Evolutionary conservation across 2,329 filamentous ascomycete species (phyloP), one percentile per base, ranked within the genome.

Genomic region (Paecilomyces sp.): DNA sequence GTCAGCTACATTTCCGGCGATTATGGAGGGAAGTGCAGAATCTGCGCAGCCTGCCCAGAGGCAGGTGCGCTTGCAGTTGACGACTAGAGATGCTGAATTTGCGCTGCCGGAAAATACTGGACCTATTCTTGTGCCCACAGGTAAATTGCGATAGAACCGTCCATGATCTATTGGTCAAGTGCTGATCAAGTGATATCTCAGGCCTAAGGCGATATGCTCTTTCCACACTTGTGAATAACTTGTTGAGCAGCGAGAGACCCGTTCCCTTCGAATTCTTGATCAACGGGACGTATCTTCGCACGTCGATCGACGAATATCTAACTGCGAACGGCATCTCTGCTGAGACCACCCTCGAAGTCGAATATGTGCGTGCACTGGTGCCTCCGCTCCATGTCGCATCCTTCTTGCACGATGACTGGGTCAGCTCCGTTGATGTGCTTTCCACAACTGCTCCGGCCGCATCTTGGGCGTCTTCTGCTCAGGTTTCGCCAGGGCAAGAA

Each of bases 371-470:
- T 68, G 94, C 92, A 64, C 80, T 97, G 66, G 86, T 97, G 61
- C 94, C 94, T 7, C 94, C 94, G 18, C 82, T 90, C 36, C 93
- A 94, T 74, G 87, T 96, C 67, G 89, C 92, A 12, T 94, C 90
- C 71, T 99, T 96, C 73, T 88, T 97, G 78, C 93, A 99, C 74
- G 92, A 99, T 70, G 94, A 97, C 75, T 99, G 94, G 94, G 90
- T 99, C 55, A 91, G 90, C 72, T 85, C 85, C 28, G 86, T 97
- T 28, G 92, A 97, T 73, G 84, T 96, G 3, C 80, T 96, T 25
- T 92, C 91, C 0, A 74, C 76, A 13, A 85, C 82, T 12, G 89
- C 89, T 1, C 76, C 79, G 6, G 84, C 86, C 2, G 86, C 82
- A 22, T 71, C 74, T 58, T 88, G 84, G 83, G 79, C 80, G 9